Evolutionary conservation across 306 rosid genomes (phyloP), one percentile per base, ranked within the genome.

Genomic region (Inga leiocalycina): DNA sequence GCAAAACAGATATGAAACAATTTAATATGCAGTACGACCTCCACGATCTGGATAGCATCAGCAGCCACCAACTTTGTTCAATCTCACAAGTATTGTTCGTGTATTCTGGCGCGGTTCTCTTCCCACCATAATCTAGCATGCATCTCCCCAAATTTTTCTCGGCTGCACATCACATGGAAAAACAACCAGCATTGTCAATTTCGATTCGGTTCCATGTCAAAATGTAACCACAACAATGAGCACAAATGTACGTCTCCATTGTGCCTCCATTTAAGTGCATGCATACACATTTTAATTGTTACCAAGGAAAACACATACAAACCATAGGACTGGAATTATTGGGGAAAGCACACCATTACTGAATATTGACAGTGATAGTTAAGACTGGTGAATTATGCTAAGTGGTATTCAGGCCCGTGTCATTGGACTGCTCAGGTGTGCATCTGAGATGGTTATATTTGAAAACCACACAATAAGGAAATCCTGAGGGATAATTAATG

Each of bases 101-200:
- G 98, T 93, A 95, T 90, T 90, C 99, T 92, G 57, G 92, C 96
- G 35, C 97, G 97, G 76, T 95, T 95, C 90, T 95, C 99, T 85
- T 92, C 99, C 99, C 99, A 95, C 99, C 99, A 95, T 82, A 95
- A 73, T 85, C 96, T 91, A 67, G 99, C 99, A 79, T 95, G 98
- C 93, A 95, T 78, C 90, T 95, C 99, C 44, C 99, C 99, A 65
- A 95, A 95, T 77, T 77, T 95, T 87, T 93, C 99, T 68, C 99
- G 99, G 89, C 99, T 95, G 89, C 90, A 86, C 44, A 75, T 49
- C 43, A 59, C 54, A 27, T 27, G n/a, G 51, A 62, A 70, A 45
- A 85, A 79, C 71, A 73, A 45, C 67, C 24, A 62, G 59, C 64
- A 52, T 67, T 75, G 73, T 62, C 34, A 45, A 76, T 80, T 82